Conservation (phyloP, 2,329 filamentous ascomycete species). For the Diaporthe citri region DNA sequence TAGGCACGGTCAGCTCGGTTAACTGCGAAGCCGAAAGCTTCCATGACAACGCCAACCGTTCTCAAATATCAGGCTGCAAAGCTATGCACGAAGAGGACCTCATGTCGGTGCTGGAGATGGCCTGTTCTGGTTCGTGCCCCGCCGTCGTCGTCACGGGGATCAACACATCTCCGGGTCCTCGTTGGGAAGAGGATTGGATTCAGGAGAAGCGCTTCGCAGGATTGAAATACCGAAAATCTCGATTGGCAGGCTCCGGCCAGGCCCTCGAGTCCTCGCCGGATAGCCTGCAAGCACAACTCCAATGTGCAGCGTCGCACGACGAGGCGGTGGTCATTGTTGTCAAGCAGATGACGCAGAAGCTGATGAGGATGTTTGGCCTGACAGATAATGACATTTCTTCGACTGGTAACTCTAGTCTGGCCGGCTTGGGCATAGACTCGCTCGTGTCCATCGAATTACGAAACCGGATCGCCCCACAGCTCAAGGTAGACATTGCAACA, state of each 20-base stretch:
- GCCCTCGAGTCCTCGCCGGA: neutral
- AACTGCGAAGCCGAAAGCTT: conserved; percentile 29
- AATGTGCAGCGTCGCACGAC: neutral
- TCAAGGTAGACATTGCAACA: neutral
- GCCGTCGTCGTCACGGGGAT: neutral
- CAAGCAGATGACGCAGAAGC: conserved; percentile 41
- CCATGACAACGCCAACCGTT: neutral
- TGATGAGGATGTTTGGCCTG: conserved; percentile 39
- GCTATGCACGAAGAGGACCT: conserved; percentile 3
- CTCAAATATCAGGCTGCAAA: neutral
- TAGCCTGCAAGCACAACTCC: neutral
- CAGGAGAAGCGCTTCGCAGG: neutral
- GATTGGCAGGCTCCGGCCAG: neutral
- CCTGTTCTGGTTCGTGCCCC: neutral
- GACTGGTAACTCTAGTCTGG: conserved; percentile 54
- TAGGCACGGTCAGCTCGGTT: neutral
- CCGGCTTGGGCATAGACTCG: conserved; percentile 65
- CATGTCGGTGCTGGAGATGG: neutral
- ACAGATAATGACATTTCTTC: conserved; percentile 52
- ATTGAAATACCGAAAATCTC: neutral
- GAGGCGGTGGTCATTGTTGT: conserved; percentile 16
- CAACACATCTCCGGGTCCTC: neutral
- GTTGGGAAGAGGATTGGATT: neutral
- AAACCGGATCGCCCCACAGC: conserved; percentile 58
- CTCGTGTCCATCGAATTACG: conserved; percentile 65